These are phyloP conservation scores for Thelephora ganbajun DNA, from an alignment of 768 basidiomycete species.

Conservation along the genomic window DNA sequence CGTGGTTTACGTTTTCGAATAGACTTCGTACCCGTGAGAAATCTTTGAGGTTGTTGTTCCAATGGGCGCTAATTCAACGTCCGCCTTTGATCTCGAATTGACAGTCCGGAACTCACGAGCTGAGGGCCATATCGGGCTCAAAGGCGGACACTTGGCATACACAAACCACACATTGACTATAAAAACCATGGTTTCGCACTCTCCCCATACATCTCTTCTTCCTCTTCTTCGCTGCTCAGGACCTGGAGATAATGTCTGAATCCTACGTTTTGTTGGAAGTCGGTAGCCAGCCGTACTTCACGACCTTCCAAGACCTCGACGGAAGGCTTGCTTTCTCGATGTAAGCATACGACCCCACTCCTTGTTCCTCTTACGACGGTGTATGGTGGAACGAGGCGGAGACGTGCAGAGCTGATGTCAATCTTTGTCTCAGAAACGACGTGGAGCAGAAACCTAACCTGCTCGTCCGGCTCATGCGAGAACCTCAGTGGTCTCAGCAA, in stretches of 20 bases:
- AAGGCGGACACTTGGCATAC: too few relatives aligned
- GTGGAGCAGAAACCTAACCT: constrained; percentile 44
- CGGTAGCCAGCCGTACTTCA: constrained; percentile 47
- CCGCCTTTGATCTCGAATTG: too few relatives aligned
- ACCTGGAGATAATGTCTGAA: constrained; percentile 17
- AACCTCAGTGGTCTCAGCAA: constrained; percentile 50
- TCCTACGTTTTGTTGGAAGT: constrained; percentile 46
- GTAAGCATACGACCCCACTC: constrained; percentile 24
- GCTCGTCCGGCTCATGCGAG: constrained; percentile 50
- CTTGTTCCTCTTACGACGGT: constrained; percentile 2
- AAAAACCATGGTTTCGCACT: too few relatives aligned
- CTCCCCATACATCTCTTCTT: constrained; percentile 1
- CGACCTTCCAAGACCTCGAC: constrained; percentile 50
- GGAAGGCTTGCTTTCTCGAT: constrained; percentile 52
- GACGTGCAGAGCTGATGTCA: background rate
- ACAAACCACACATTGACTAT: too few relatives aligned
- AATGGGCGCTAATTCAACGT: too few relatives aligned
- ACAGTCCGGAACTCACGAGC: too few relatives aligned
- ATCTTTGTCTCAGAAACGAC: constrained; percentile 17
- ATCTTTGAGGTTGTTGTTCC: too few relatives aligned
- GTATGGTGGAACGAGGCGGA: constrained; percentile 8
- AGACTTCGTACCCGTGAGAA: too few relatives aligned
- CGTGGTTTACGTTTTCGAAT: too few relatives aligned
- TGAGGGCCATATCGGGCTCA: too few relatives aligned
- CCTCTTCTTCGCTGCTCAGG: constrained; percentile 10